Base-by-base conservation (phyloP, 2,329 filamentous ascomycete species). In the Truncatella angustata region DNA sequence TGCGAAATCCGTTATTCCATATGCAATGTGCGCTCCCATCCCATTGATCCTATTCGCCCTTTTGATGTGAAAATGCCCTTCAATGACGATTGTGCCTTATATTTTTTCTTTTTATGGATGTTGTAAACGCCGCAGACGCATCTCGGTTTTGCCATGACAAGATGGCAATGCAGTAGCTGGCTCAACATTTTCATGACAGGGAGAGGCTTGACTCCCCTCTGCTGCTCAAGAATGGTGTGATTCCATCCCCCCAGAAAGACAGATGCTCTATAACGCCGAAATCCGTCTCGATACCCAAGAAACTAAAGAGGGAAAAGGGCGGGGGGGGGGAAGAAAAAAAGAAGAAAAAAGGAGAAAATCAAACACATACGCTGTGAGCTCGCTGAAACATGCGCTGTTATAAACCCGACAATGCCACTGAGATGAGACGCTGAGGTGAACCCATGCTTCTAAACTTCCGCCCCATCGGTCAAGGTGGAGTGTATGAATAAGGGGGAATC, bases 391-490 rank as follows among this genome's bases (percentile, higher is more conserved):
- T 56, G 60, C 58, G 59, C 56, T 65, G 58, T 57, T 60, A 59
- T 40, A 42, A 57, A 58, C 51, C 45, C 53, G 55, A 59, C 57
- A 58, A 67, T 66, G 63, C 62, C 60, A 56, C 54, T 56, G 43
- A 54, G 58, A 61, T 53, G 56, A 58, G 56, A 50, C 60, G 59
- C 63, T 14, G 58, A 54, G 58, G 56, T 50, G 57, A 61, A 62
- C 50, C 57, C 60, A 58, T 53, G 56, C 63, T 57, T 61, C 60
- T 60, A 60, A 57, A 66, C 62, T 61, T 63, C 63, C 63, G 40
- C 42, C 53, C 55, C 54, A 58, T 42, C 55, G 55, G 50, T 54
- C 63, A 62, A 60, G 28, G 56, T 51, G 54, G 56, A 51, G 55
- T 46, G 43, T 54, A 51, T 56, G 51, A 46, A 57, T 44, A 51